Conservation (phyloP, 2,329 filamentous ascomycete species). For the Fusarium subglutinans region DNA sequence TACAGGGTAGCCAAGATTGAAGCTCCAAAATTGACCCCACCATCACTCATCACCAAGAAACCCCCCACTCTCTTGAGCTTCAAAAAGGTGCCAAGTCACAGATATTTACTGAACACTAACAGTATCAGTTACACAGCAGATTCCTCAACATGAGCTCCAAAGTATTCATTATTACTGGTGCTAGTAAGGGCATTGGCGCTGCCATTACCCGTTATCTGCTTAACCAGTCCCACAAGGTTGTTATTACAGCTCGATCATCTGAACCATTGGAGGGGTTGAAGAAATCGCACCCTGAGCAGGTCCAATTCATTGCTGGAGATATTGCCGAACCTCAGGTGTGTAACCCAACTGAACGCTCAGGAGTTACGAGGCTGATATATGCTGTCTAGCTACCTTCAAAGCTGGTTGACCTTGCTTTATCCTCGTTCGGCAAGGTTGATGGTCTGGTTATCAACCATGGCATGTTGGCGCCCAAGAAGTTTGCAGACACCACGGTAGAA, state of each 20-base stretch:
- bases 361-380: background rate
- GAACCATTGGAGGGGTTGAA: conserved; percentile 61
- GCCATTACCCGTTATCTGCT: conserved; percentile 64
- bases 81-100: conserved; percentile 8
- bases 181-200: conserved; percentile 70
- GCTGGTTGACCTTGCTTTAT: conserved; percentile 71
- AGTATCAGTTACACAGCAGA: background rate
- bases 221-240: conserved; percentile 63
- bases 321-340: conserved; percentile 57
- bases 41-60: background rate
- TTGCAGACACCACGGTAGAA: conserved; percentile 73
- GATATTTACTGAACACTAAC: background rate
- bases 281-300: conserved; percentile 57
- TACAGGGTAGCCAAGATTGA: conserved; percentile 29
- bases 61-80: conserved; percentile 25
- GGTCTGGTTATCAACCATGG: conserved; percentile 91
- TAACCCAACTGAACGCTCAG: background rate
- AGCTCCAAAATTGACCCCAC: conserved; percentile 30
- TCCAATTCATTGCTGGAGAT: conserved; percentile 66
- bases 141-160: conserved; percentile 60
- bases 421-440: conserved; percentile 78
- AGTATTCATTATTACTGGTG: conserved; percentile 75
- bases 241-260: conserved; percentile 65
- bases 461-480: conserved; percentile 76
- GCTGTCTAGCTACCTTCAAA: conserved; percentile 61